phyloP scores from a whole-genome alignment of 805 yeast genomes.

The Pichia cabralensis region DNA sequence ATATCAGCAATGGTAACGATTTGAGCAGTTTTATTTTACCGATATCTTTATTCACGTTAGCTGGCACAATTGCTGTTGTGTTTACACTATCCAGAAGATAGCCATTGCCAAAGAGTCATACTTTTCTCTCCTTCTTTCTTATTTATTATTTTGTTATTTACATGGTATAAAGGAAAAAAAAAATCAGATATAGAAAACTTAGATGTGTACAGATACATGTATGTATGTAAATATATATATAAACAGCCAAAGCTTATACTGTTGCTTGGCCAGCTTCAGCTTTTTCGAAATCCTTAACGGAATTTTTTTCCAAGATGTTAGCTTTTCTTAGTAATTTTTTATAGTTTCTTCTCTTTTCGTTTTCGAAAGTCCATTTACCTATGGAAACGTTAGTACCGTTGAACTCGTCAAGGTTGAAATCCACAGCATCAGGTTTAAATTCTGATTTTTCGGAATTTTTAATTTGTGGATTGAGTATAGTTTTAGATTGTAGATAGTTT shows the following conservation, averaged over 20 bases:
- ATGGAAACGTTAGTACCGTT: slow-evolving; percentile 47
- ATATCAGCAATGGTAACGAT: too few species aligned
- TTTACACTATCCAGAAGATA: slow-evolving; percentile 25
- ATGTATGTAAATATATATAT: too few species aligned
- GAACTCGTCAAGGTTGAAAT: slow-evolving; percentile 45
- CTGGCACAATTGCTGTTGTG: slow-evolving; percentile 47
- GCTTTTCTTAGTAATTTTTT: slow-evolving; percentile 34
- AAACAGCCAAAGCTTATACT: too few species aligned
- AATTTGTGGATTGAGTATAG: slow-evolving; percentile 29
- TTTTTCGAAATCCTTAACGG: slow-evolving; percentile 11
- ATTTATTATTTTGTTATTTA: slow-evolving; percentile 1
- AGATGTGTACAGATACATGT: too few species aligned
- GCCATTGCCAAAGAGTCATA: background rate
- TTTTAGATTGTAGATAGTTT: slow-evolving; percentile 25
- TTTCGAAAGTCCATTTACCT: slow-evolving; percentile 38
- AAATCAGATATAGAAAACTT: background rate
- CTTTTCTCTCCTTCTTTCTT: too few species aligned
- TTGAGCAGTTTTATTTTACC: slow-evolving; percentile 41
- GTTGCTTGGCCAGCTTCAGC: slow-evolving; percentile 5
- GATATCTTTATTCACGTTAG: slow-evolving; percentile 49
- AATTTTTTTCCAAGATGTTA: slow-evolving; percentile 17
- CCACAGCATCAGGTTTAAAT: slow-evolving; percentile 62
- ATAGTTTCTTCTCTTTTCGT: slow-evolving; percentile 35
- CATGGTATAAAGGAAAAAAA: background rate
- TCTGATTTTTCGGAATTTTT: slow-evolving; percentile 43